Percentiles rank a stretch among this genome's conserved stretches.
Evolutionary conservation across 805 yeast species (phyloP).

Genomic region (Suhomyces sp.): DNA sequence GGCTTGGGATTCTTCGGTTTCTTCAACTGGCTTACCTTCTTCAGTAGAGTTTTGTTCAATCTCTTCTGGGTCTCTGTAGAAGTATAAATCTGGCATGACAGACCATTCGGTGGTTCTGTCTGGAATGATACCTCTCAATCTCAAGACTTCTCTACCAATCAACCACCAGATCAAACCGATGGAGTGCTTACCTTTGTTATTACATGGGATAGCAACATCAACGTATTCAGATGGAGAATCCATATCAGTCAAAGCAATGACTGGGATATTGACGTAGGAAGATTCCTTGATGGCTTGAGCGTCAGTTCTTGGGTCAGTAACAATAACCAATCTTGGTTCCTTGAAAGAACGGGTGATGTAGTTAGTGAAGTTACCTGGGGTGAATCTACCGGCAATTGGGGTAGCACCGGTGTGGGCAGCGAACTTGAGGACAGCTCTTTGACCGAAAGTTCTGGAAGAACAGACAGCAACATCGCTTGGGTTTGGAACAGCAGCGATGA

Average conservation of each 20-base stretch:
- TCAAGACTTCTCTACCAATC: constrained; percentile 97
- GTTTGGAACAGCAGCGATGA: constrained; percentile 99
- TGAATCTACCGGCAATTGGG: constrained; percentile 99
- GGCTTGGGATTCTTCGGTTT: constrained; percentile 58
- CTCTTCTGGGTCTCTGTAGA: constrained; percentile 99
- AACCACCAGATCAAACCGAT: constrained; percentile 99
- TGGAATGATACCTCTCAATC: constrained; percentile 96
- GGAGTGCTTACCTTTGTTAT: constrained; percentile 99
- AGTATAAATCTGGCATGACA: constrained; percentile 99
- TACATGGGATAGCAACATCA: constrained; percentile 99
- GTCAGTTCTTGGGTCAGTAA: constrained; percentile 99
- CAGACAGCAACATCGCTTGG: constrained; percentile 98
- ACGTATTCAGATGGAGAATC: constrained; percentile 99
- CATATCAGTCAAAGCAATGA: constrained; percentile 96
- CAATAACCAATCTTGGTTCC: constrained; percentile 99
- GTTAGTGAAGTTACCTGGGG: constrained; percentile 99
- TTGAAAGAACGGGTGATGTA: constrained; percentile 99
- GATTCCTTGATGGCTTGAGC: constrained; percentile 99
- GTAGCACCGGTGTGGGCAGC: constrained; percentile 99
- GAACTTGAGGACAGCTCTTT: constrained; percentile 99
- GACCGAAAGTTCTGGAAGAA: constrained; percentile 99
- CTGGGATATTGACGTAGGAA: constrained; percentile 99
- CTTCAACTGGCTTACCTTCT: constrained; percentile 52
- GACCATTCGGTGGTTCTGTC: constrained; percentile 97
- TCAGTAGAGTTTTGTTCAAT: constrained; percentile 74